Evolutionary conservation across 1,284 basidiomycete species (phyloP).

Genomic region (Cystobasidium slooffiae): DNA sequence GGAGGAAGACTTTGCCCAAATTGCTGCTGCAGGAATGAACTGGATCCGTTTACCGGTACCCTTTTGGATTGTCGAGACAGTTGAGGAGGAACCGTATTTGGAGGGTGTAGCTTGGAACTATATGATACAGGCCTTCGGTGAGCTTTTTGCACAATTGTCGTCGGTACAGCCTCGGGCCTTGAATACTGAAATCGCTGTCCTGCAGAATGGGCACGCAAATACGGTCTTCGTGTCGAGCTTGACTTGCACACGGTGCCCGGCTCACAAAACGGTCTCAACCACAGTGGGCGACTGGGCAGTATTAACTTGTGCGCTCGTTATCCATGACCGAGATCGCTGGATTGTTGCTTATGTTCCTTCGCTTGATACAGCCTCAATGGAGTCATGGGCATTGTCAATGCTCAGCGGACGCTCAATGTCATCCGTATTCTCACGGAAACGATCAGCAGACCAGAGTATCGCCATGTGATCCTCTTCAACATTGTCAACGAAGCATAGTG

Average conservation of each 20-base stretch:
- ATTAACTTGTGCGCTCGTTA: constrained; percentile 63
- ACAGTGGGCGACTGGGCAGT: constrained; percentile 58
- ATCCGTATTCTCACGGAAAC: constrained; percentile 55
- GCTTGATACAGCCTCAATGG: constrained; percentile 35
- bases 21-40: constrained; percentile 80
- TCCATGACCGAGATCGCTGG: background rate
- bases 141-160: background rate
- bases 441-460: constrained; percentile 54
- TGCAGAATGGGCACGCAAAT: constrained; percentile 80
- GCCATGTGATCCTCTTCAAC: constrained; percentile 52
- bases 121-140: constrained; percentile 52
- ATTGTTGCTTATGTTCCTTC: background rate
- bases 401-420: constrained; percentile 55
- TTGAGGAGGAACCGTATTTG: constrained; percentile 78
- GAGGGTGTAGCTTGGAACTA: constrained; percentile 75
- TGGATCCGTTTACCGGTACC: constrained; percentile 77
- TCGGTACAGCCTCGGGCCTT: too few species aligned
- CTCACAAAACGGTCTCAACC: constrained; percentile 67
- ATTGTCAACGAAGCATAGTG: constrained; percentile 55
- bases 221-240: constrained; percentile 80
- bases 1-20: constrained; percentile 84
- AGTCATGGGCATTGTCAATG: constrained; percentile 64
- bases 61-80: constrained; percentile 82
- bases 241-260: constrained; percentile 81
- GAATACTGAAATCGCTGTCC: too few species aligned